Percentiles rank a stretch among this genome's conserved stretches.
These are phyloP conservation scores for Phytopythium vexans DNA, from an alignment of 352 stramenopile species.

Conservation along the genomic window DNA sequence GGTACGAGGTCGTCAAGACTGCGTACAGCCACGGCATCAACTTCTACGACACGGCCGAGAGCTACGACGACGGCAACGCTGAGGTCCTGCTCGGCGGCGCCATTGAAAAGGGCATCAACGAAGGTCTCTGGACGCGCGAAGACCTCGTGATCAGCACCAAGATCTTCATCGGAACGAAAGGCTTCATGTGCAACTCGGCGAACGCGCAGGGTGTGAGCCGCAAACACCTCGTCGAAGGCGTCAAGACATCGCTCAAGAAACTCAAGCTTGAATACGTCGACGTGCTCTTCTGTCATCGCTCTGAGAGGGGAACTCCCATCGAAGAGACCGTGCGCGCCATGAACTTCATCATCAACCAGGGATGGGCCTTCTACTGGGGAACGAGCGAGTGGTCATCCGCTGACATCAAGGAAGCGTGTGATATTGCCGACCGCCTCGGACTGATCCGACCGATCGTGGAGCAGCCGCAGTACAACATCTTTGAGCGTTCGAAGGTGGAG, in stretches of 20 bases:
- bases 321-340: constrained; percentile 44
- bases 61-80: constrained; percentile 12
- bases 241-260: constrained; percentile 19
- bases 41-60: constrained; percentile 31
- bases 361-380: too few relatives aligned
- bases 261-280: constrained; percentile 25
- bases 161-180: constrained; percentile 22
- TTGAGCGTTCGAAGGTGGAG: too few relatives aligned
- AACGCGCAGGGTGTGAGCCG: constrained; percentile 14
- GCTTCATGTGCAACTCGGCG: neutral
- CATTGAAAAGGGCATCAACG: constrained; percentile 16
- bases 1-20: constrained; percentile 26
- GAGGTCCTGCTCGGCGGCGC: constrained; percentile 18
- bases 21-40: constrained; percentile 22
- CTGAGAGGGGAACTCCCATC: constrained; percentile 29
- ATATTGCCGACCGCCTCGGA: too few relatives aligned
- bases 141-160: constrained; percentile 47
- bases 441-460: too few relatives aligned
- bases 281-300: constrained; percentile 42
- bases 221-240: constrained; percentile 23
- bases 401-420: too few relatives aligned
- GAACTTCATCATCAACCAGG: constrained; percentile 32
- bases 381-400: too few relatives aligned
- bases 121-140: constrained; percentile 10
- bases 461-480: too few relatives aligned